Base-by-base conservation (phyloP, 192 early-diverging fungal species). In the Podochytrium sp. region DNA sequence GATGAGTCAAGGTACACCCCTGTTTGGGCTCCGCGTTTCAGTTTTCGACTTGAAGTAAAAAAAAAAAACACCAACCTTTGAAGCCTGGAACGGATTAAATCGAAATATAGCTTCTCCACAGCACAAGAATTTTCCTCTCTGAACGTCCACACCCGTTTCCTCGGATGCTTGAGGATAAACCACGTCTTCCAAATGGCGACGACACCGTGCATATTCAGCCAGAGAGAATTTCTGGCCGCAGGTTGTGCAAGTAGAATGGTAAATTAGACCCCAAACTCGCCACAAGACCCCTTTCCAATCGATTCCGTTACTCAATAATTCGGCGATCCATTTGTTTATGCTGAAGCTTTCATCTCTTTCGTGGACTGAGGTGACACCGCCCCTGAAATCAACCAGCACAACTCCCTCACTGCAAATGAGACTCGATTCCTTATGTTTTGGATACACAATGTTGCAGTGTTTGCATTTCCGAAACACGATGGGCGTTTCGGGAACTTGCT, bases 241-340 rank as follows among this genome's bases (percentile, higher is more conserved):
- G 1, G 41, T 40, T 18, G 35, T n/a, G 70, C 81, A 83, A 5
- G 27, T 7, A 2, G 71, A 38, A 53, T 80, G 74, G 50, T 83
- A 52, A 29, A 79, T 25, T 10, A 73, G 41, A 18, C 76, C 75
- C 81, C 81, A 83, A 6, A 83, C 65, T 39, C 81, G 59, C 83
- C 83, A 85, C 41, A 77, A 80, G 25, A 77, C 51, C 5, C 72
- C 77, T 47, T 77, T 74, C 83, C 83, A 85, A 25, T 34, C 33
- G 2, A 42, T 14, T 32, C 66, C 41, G 3, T 41, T 32, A 10
- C 35, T 20, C 49, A 78, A 52, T 33, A 74, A 59, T 3, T 66
- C 50, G 10, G 78, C 79, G 14, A 83, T 39, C 64, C 65, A 83
- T n/a, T 67, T 73, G 41, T 79, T 85, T 25, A 80, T 62, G 58